A percentile compares a stretch with the other conserved stretches of the same genome.
Conservation (phyloP, 176 grass and related monocot genomes). For the Chrysopogon serrulatus region DNA sequence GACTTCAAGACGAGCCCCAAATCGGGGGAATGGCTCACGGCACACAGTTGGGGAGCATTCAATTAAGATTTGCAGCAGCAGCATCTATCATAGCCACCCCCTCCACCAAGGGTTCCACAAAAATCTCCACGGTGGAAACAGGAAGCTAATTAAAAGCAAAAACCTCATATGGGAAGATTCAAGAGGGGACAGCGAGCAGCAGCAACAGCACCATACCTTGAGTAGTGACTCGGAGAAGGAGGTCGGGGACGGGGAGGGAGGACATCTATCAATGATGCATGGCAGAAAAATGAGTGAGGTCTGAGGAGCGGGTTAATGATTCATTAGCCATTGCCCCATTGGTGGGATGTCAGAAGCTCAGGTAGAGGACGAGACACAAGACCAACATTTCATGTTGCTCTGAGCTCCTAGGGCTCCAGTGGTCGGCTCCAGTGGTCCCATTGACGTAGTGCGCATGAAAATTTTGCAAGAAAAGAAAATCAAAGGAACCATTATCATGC, state of each 20-base stretch:
- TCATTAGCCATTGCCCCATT: no score
- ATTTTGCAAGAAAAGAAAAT: no score
- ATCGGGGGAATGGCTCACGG: no score
- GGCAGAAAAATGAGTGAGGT: no score
- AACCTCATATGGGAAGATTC: no score
- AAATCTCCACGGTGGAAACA: conserved; percentile 10
- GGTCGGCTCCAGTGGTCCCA: background rate
- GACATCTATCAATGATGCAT: no score
- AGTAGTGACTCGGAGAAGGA: background rate
- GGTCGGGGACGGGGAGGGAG: background rate
- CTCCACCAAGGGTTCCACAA: background rate
- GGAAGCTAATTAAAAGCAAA: background rate
- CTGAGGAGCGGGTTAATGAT: background rate
- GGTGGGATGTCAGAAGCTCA: background rate
- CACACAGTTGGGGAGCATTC: conserved; percentile 11
- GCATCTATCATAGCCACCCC: background rate
- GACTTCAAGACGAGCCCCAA: no score
- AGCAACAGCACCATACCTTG: conserved; percentile 20
- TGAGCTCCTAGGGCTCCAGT: background rate
- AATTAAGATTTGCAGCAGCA: conserved; percentile 27
- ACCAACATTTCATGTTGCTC: background rate
- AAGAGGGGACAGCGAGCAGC: background rate
- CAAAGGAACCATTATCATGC: background rate
- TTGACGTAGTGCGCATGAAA: no score
- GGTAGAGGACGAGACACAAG: background rate